Conservation (phyloP, 192 early-diverging fungal genomes). For the Oehlia diaphana region DNA sequence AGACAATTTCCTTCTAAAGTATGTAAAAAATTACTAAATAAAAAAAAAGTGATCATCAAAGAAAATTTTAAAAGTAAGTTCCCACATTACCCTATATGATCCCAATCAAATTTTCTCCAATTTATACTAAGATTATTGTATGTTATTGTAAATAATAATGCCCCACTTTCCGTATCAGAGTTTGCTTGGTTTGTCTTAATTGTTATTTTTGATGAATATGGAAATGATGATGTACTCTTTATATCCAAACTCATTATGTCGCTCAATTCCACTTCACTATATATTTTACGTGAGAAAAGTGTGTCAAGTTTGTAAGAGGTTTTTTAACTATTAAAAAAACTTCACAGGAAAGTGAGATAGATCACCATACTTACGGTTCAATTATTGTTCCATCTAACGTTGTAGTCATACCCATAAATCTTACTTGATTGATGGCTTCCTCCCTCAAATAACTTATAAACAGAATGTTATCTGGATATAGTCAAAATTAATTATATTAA, state of each 20-base stretch:
- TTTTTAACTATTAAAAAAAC: background rate
- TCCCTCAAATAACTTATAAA: background rate
- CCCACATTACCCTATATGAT: background rate
- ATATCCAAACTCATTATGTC: background rate
- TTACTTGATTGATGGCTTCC: background rate
- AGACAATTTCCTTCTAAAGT: background rate
- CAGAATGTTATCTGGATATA: background rate
- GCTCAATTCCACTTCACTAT: background rate
- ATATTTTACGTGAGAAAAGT: no score
- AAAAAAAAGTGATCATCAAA: background rate
- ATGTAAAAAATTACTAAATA: background rate
- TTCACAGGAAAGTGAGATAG: background rate
- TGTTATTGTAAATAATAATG: background rate
- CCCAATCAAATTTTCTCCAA: conserved; percentile 1
- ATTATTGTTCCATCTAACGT: background rate
- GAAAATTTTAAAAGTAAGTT: background rate
- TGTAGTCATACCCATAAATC: background rate
- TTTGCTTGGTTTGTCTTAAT: background rate
- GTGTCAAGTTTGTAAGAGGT: no score
- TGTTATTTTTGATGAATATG: background rate
- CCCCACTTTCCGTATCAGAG: background rate
- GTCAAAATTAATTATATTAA: background rate
- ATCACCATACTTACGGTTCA: background rate
- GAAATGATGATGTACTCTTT: background rate
- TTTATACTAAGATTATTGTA: background rate